Percentiles rank a stretch among this genome's conserved stretches.
Evolutionary conservation across 148 eudicot species (phyloP).

Genomic region (Spergularia marina): DNA sequence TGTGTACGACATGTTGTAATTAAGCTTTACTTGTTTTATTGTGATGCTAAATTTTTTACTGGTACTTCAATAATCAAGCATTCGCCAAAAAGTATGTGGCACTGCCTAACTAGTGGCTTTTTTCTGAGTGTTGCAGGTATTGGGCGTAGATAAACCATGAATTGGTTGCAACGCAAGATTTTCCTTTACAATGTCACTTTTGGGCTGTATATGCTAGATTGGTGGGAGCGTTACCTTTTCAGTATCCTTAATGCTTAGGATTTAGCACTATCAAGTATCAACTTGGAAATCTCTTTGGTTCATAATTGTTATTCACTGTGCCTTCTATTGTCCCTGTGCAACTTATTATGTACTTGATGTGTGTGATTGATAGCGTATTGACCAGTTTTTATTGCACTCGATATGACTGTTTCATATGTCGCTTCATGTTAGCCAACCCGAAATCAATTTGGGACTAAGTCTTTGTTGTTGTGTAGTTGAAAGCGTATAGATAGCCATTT

Average conservation of each 20-base stretch:
- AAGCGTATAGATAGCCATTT: no score
- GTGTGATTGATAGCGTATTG: neutral
- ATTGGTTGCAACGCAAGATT: constrained; percentile 84
- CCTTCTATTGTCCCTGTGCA: neutral
- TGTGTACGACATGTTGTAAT: neutral
- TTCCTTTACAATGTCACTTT: constrained; percentile 88
- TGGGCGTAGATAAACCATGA: constrained; percentile 33
- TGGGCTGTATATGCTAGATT: constrained; percentile 87
- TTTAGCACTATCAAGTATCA: neutral
- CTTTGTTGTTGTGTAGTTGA: no score
- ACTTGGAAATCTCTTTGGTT: neutral
- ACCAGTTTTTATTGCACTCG: no score
- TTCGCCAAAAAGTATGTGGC: neutral
- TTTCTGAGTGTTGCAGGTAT: constrained; percentile 19
- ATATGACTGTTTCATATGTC: no score
- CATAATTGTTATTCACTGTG: neutral
- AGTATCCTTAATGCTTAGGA: constrained; percentile 64
- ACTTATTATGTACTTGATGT: neutral
- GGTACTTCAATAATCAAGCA: neutral
- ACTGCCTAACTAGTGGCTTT: neutral
- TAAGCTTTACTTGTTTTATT: neutral
- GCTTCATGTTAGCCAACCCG: no score
- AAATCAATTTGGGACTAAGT: no score
- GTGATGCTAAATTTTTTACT: neutral
- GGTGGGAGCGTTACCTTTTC: constrained; percentile 91